A percentile compares a stretch with the other conserved stretches of the same genome.
Evolutionary conservation across 371 early-diverging fungal species (phyloP).

Genomic region (Mucor piriformis): DNA sequence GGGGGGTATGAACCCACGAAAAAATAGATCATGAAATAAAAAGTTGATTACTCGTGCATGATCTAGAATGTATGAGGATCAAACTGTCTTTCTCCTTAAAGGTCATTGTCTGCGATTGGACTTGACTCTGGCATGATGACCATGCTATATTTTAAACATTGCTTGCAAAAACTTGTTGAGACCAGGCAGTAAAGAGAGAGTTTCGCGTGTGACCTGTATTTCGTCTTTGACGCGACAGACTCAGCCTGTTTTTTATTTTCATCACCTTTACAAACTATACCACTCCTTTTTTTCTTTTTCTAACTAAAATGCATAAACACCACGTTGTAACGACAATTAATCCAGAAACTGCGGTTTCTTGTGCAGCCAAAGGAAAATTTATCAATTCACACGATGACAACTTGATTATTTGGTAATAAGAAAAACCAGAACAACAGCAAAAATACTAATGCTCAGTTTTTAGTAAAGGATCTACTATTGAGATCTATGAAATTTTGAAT

Average conservation of each 20-base stretch:
- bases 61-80: too few species aligned
- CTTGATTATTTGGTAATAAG: slow-evolving; percentile 62
- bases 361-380: slow-evolving; percentile 54
- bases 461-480: slow-evolving; percentile 69
- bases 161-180: too few species aligned
- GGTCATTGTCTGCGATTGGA: too few species aligned
- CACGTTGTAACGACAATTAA: slow-evolving; percentile 24
- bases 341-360: slow-evolving; percentile 12
- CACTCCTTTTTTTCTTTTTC: neutral
- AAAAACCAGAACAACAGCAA: neutral
- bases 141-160: too few species aligned
- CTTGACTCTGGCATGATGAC: too few species aligned
- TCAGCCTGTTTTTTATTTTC: neutral
- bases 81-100: too few species aligned
- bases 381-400: slow-evolving; percentile 57
- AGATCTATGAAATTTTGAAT: slow-evolving; percentile 51
- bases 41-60: too few species aligned
- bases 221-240: neutral
- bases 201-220: neutral
- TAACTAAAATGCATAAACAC: slow-evolving; percentile 1
- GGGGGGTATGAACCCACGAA: too few species aligned
- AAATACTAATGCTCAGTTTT: neutral
- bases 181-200: too few species aligned
- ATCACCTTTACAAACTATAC: neutral
- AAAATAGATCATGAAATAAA: too few species aligned